Percentiles rank a stretch among this genome's conserved stretches.
Conservation (phyloP, 1,139 yeast genomes). For the Saccharomycopsis phalli region DNA sequence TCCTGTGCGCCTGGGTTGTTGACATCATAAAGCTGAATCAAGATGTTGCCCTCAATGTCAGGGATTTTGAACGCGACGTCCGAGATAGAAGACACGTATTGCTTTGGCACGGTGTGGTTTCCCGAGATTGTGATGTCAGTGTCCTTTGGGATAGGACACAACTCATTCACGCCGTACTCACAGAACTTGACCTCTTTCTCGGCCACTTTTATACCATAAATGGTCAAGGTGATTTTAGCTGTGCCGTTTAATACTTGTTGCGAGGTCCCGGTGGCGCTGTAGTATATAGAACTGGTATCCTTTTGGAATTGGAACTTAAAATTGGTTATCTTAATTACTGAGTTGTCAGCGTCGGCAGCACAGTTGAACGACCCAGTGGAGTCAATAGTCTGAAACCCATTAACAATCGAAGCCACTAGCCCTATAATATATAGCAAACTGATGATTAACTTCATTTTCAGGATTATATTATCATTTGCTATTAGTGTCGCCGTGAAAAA, state of each 20-base stretch:
- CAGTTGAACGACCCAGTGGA: conserved; percentile 19
- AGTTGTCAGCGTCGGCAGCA: conserved; percentile 11
- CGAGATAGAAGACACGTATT: conserved; percentile 25
- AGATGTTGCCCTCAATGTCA: conserved; percentile 27
- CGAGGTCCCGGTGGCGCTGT: conserved; percentile 23
- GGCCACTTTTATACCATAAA: conserved; percentile 26
- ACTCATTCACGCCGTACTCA: conserved; percentile 23
- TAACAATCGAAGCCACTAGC: no score
- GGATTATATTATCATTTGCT: no score
- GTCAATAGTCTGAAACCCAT: conserved; percentile 3
- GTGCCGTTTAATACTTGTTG: conserved; percentile 21
- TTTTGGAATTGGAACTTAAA: conserved; percentile 15
- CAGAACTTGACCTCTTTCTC: conserved; percentile 26
- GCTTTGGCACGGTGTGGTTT: conserved; percentile 24
- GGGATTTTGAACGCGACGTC: conserved; percentile 27
- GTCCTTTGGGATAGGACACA: conserved; percentile 27
- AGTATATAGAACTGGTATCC: conserved; percentile 22
- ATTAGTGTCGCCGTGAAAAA: no score
- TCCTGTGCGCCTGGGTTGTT: conserved; percentile 21
- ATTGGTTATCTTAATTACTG: conserved; percentile 15
- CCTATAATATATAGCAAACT: no score
- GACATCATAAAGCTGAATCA: conserved; percentile 23
- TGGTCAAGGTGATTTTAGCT: conserved; percentile 23
- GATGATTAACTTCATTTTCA: no score
- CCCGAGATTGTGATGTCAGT: conserved; percentile 23